phyloP scores from a whole-genome alignment of 176 grass and related monocot genomes.

The Tuctoria greenei region DNA sequence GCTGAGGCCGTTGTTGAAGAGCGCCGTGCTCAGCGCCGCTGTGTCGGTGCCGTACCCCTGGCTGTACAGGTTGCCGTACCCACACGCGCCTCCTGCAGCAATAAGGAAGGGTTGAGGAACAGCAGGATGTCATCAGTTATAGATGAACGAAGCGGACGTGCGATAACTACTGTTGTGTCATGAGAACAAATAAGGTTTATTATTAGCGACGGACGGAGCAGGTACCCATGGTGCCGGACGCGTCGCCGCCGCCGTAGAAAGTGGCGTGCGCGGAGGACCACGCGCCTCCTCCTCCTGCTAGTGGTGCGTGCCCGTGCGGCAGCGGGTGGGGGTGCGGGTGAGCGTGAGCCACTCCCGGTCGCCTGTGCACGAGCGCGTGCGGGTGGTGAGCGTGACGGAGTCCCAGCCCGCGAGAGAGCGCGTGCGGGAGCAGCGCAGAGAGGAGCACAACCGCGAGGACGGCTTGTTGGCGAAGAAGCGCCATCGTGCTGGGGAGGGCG shows the following conservation, averaged over 20 bases:
- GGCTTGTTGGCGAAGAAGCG: slow-evolving; percentile 6
- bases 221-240: slow-evolving; percentile 85
- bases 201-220: neutral
- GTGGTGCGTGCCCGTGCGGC: slow-evolving; percentile 12
- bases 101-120: neutral
- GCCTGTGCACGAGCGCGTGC: neutral
- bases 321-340: slow-evolving; percentile 11
- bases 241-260: slow-evolving; percentile 91
- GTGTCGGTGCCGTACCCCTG: slow-evolving; percentile 89
- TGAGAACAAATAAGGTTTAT: no score
- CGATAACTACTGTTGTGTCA: no score
- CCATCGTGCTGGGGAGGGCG: neutral
- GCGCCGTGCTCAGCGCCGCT: slow-evolving; percentile 83
- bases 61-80: slow-evolving; percentile 95
- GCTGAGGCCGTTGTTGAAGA: slow-evolving; percentile 89
- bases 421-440: slow-evolving; percentile 30
- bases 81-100: slow-evolving; percentile 73
- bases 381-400: neutral
- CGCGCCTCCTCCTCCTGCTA: slow-evolving; percentile 39
- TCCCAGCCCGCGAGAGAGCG: neutral
- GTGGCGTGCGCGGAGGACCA: slow-evolving; percentile 80
- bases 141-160: no score
- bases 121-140: no score
- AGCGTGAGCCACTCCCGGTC: neutral
- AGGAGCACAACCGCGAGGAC: slow-evolving; percentile 21